Evolutionary conservation across 495 filamentous ascomycete genomes (phyloP).

Genomic region (Annulohypoxylon nitens): DNA sequence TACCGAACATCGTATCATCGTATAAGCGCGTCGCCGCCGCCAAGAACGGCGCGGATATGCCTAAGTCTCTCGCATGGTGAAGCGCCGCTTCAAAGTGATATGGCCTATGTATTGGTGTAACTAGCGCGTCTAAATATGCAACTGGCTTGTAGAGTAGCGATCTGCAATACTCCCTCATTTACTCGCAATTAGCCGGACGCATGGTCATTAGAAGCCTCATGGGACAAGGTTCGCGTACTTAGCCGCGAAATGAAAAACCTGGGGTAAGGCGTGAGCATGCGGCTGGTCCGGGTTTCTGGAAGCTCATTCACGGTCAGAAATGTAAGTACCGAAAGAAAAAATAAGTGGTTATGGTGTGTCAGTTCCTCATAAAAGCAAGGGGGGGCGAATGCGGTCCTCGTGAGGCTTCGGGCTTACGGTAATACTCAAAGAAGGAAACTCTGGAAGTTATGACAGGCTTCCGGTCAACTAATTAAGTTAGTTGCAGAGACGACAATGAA

Average conservation of each 20-base stretch:
- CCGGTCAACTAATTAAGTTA: slow-evolving; percentile 4
- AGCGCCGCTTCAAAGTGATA: slow-evolving; percentile 39
- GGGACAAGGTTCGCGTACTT: slow-evolving; percentile 34
- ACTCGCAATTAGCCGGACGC: slow-evolving; percentile 40
- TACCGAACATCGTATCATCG: slow-evolving; percentile 10
- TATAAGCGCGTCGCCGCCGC: slow-evolving; percentile 12
- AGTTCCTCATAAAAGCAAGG: slow-evolving; percentile 1
- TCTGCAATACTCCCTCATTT: slow-evolving; percentile 37
- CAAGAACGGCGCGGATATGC: slow-evolving; percentile 19
- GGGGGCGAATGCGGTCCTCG: slow-evolving; percentile 4
- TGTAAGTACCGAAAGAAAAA: slow-evolving; percentile 30
- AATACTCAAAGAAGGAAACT: slow-evolving; percentile 24
- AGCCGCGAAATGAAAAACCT: slow-evolving; percentile 45
- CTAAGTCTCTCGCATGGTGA: slow-evolving; percentile 28
- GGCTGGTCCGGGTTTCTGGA: slow-evolving; percentile 41
- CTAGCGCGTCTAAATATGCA: slow-evolving; percentile 28
- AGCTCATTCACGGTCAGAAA: slow-evolving; percentile 5
- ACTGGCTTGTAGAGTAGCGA: slow-evolving; percentile 12
- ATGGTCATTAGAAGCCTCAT: slow-evolving; percentile 24
- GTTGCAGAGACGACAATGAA: slow-evolving; percentile 2
- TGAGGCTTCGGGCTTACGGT: slow-evolving; percentile 32
- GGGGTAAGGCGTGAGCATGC: slow-evolving; percentile 26
- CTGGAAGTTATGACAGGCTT: slow-evolving; percentile 1
- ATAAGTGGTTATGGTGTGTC: slow-evolving; percentile 18
- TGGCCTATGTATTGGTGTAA: slow-evolving; percentile 14